Evolutionary conservation across 208 protist species (phyloP).

Genomic region (Herpetomonas samuelpessoai): DNA sequence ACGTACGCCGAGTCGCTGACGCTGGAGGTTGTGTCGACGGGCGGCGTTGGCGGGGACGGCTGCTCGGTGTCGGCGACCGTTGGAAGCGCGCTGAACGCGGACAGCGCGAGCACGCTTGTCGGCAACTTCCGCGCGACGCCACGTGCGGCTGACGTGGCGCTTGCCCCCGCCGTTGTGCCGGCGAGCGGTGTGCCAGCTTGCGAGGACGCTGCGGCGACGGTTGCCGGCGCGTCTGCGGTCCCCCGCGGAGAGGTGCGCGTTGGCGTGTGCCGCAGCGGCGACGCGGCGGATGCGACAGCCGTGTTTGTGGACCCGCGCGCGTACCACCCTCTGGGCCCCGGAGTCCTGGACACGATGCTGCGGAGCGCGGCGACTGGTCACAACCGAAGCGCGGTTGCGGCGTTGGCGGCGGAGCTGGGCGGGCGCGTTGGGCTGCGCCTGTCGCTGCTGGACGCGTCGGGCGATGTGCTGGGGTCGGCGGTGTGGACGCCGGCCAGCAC

Average conservation of each 20-base stretch:
- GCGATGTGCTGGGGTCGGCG: not conserved
- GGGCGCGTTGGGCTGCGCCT: not conserved
- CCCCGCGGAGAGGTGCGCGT: not conserved
- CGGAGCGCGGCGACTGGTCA: not conserved
- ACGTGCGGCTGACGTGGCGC: not conserved
- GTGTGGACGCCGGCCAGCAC: not conserved
- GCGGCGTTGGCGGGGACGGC: not conserved
- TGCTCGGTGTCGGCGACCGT: not conserved
- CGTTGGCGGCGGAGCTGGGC: not conserved
- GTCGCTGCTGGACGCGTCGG: not conserved
- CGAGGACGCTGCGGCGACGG: not conserved
- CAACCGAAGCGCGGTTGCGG: not conserved
- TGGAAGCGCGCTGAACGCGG: not conserved
- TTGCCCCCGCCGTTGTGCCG: not conserved
- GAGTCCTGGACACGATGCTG: not conserved
- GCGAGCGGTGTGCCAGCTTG: not conserved
- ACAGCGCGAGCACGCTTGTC: not conserved
- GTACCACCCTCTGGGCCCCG: not conserved
- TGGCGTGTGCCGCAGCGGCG: not conserved
- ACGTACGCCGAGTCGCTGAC: not conserved
- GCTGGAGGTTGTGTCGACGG: not conserved
- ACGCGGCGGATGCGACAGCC: not conserved
- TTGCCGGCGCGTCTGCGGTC: too few relatives aligned
- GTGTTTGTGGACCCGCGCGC: not conserved
- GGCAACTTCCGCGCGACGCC: not conserved